These are phyloP conservation scores for Clarkia xantiana DNA, from an alignment of 345 rosid species.

Conservation along the genomic window DNA sequence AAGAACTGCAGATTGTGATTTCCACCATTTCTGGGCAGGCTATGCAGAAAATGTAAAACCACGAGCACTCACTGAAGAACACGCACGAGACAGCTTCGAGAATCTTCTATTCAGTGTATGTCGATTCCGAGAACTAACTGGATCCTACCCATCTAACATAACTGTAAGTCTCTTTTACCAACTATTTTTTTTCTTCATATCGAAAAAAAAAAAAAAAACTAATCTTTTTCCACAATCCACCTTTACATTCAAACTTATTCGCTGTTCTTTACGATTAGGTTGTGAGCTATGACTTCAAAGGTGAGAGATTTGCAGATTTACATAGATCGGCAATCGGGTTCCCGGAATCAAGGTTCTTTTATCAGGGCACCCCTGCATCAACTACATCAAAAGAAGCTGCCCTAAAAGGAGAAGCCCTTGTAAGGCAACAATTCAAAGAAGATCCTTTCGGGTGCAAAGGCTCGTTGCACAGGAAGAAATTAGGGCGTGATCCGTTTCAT, in stretches of 20 bases:
- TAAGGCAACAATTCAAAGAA: constrained; percentile 59
- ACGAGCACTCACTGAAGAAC: constrained; percentile 88
- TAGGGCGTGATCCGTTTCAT: constrained; percentile 89
- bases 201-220: too few relatives aligned
- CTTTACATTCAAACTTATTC: background rate
- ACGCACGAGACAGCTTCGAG: constrained; percentile 97
- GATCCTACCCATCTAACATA: constrained; percentile 70
- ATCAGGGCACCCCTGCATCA: constrained; percentile 58
- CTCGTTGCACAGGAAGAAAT: constrained; percentile 64
- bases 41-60: constrained; percentile 53
- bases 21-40: constrained; percentile 22
- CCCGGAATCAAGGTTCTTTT: constrained; percentile 66
- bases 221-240: background rate
- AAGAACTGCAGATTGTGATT: constrained; percentile 2
- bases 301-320: constrained; percentile 62
- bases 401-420: constrained; percentile 69
- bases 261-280: constrained; percentile 28
- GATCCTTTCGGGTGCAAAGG: constrained; percentile 86
- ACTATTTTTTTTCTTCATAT: background rate
- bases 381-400: constrained; percentile 55
- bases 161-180: constrained; percentile 39
- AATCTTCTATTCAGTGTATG: constrained; percentile 87
- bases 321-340: constrained; percentile 77
- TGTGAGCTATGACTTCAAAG: constrained; percentile 89
- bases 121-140: constrained; percentile 88